Evolutionary conservation across 768 basidiomycete species (phyloP), one percentile per base, ranked within the genome.

Genomic region (Gymnopilus junonius): DNA sequence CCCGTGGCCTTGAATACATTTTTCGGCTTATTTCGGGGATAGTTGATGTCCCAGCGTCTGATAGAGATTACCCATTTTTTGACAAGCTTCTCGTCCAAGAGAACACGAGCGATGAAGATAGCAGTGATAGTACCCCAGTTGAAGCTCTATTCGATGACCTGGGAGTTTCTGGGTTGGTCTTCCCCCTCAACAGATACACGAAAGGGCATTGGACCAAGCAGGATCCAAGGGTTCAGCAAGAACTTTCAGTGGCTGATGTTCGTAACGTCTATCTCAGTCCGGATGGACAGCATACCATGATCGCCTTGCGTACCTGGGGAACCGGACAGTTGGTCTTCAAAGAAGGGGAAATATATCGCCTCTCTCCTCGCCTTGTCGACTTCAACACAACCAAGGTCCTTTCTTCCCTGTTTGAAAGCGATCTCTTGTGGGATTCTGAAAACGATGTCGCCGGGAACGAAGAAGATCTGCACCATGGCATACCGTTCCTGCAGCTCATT

Each of bases 71-170:
- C 32, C 59, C 78, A 0, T 80, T 83, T 59, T 84, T 77, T 63
- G 80, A 82, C 69, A 82, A 82, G 58, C 71, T 84, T 29, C 70
- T 85, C 34, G 81, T 77, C 4, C 68, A 74, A 43, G 81, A 83
- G 62, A 67, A 58, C 2, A 45, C 46, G 5, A 59, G 70, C 25
- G 67, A 69, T 31, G 72, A 72, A 43, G 70, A 70, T 37, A 59
- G 45, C 1, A 70, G 69, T 14, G 65, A 69, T 34, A 70, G 70
- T 10, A 70, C 82, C 15, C 83, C 84, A 1, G 75, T 79, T 11
- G 84, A 84, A 70, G 80, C 81, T 14, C 66, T 83, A 11, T 85
- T 82, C 61, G 81, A 84, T 62, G 84, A 84, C 63, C 77, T 85
- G 4, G 73, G 73, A n/a, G 76, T 85, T 11, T 78, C 80, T 15